phyloP scores from a whole-genome alignment of 2,329 filamentous ascomycete species.

The Colletotrichum zoysiae region DNA sequence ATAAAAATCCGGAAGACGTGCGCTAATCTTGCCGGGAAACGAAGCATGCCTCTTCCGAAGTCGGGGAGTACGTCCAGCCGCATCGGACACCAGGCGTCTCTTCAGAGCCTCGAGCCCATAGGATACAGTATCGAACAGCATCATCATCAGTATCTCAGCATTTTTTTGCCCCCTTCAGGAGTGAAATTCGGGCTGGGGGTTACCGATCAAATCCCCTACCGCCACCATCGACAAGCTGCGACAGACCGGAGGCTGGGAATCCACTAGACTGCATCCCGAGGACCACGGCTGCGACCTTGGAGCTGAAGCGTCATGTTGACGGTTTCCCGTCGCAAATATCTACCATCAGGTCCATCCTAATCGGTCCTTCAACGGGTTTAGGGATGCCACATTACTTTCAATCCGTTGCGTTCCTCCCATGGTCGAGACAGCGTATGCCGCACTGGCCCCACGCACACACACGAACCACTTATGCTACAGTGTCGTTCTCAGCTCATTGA shows the following conservation, averaged over 20 bases:
- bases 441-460: constrained; percentile 11
- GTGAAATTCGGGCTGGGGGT: no score
- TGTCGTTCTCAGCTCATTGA: not conserved
- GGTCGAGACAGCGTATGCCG: not conserved
- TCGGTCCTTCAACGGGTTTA: not conserved
- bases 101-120: not conserved
- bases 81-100: not conserved
- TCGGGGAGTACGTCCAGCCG: not conserved
- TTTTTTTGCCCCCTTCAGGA: not conserved
- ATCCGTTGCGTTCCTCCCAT: not conserved
- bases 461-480: not conserved
- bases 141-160: no score
- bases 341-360: not conserved
- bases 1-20: not conserved
- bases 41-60: not conserved
- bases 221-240: not conserved
- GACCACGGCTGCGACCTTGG: not conserved
- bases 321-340: not conserved
- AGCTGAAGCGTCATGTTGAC: not conserved
- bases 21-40: no score
- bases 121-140: no score
- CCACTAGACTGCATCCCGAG: not conserved
- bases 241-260: not conserved
- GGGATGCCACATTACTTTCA: not conserved
- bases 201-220: not conserved